Conservation (phyloP, 2,329 filamentous ascomycete genomes). For the Oidium heveae region DNA sequence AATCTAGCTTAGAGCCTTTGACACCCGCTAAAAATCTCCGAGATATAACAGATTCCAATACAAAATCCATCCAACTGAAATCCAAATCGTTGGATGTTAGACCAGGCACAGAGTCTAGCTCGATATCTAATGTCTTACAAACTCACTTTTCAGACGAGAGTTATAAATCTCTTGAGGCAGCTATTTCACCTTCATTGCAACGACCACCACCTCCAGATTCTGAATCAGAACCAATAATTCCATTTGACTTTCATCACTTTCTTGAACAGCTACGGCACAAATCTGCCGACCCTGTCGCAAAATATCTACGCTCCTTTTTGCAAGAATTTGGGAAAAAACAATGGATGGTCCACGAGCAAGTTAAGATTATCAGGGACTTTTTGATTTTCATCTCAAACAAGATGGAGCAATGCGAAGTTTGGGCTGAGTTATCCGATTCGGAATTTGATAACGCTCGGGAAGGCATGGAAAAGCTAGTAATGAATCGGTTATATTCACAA, state of each 20-base stretch:
- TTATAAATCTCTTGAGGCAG: conserved; percentile 16
- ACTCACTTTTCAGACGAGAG: conserved; percentile 20
- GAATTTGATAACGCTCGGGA: conserved; percentile 97
- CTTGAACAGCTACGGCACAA: conserved; percentile 86
- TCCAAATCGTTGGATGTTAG: conserved; percentile 12
- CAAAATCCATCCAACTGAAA: neutral
- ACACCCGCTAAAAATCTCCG: conserved; percentile 9
- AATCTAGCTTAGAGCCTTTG: conserved; percentile 55
- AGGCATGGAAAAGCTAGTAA: conserved; percentile 98
- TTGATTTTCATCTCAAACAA: conserved; percentile 92
- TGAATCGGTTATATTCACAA: conserved; percentile 89
- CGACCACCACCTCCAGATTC: conserved; percentile 46
- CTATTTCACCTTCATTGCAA: conserved; percentile 23
- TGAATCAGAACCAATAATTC: conserved; percentile 57
- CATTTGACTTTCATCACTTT: conserved; percentile 95
- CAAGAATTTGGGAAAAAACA: conserved; percentile 90
- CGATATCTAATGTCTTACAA: conserved; percentile 12
- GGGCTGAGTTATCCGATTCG: conserved; percentile 82
- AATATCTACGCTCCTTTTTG: conserved; percentile 84
- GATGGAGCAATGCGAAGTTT: conserved; percentile 92
- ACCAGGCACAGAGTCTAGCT: conserved; percentile 15
- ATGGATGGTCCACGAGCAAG: conserved; percentile 99
- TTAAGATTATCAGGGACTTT: conserved; percentile 96
- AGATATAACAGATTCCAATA: conserved; percentile 9
- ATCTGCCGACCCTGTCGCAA: conserved; percentile 91